Percentiles rank a stretch among this genome's conserved stretches.
phyloP scores from a whole-genome alignment of 768 basidiomycete genomes.

The Sutorius australiensis region DNA sequence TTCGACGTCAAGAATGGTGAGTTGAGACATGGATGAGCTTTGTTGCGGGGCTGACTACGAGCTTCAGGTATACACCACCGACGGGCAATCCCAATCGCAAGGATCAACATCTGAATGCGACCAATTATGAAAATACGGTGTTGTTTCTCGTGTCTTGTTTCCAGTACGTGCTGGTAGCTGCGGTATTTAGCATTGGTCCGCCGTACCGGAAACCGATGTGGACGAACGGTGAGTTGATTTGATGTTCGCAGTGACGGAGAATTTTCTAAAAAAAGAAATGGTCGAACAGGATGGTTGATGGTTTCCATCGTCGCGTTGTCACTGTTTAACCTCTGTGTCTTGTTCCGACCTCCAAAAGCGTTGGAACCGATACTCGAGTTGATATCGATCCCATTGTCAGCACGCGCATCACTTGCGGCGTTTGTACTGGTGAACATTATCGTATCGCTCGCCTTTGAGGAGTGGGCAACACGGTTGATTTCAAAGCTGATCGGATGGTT shows the following conservation, averaged over 20 bases:
- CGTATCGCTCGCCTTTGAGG: constrained; percentile 72
- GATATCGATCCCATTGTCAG: constrained; percentile 67
- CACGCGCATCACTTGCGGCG: constrained; percentile 63
- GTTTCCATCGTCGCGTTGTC: constrained; percentile 65
- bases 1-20: constrained; percentile 80
- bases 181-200: constrained; percentile 96
- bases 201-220: constrained; percentile 94
- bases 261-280: not conserved
- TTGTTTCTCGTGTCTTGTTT: constrained; percentile 95
- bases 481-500: constrained; percentile 51
- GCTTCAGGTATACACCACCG: constrained; percentile 67
- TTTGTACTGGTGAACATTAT: constrained; percentile 68
- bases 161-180: constrained; percentile 97
- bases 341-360: constrained; percentile 64
- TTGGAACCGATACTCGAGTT: constrained; percentile 67
- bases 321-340: constrained; percentile 69
- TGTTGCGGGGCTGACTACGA: not conserved
- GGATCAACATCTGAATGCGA: constrained; percentile 72
- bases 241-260: not conserved
- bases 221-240: constrained; percentile 71
- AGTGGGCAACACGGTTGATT: constrained; percentile 61
- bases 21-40: not conserved
- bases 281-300: constrained; percentile 70
- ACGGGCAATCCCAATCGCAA: constrained; percentile 43
- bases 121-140: constrained; percentile 88